Evolutionary conservation across 108 stramenopile genomes (phyloP), one percentile per base, ranked within the genome.

Genomic region (Phaeodactylum tricornutum): DNA sequence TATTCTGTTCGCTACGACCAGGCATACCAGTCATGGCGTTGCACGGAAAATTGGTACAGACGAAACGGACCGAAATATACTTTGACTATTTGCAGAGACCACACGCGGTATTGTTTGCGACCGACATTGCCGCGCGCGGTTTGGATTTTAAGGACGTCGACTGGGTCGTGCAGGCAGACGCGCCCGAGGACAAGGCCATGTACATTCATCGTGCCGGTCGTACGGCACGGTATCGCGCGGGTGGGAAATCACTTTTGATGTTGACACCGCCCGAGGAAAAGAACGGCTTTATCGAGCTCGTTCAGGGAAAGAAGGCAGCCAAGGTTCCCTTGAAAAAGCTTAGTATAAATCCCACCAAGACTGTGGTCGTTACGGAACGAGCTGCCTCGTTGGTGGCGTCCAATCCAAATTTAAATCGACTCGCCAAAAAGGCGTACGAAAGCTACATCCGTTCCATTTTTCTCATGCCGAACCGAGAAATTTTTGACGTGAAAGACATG

Each of bases 161-260:
- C 68, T 99, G 98, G 98, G 96, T 99, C 7, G 75, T 97, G 4
- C 96, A 98, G 71, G 82, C 75, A 5, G 98, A 99, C 72, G 94
- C 94, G 21, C 98, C 98, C 4, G 97, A 99, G 62, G 97, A 98
- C 66, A 62, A 76, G 3, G 83, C 77, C 35, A 83, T 80, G 81
- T 85, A 87, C 55, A 79, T 87, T 49, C 90, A 92, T 57, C 75
- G 98, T n/a, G 98, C 92, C 4, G 97, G 98, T 23, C 65, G 97
- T 23, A 98, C 98, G 2, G 98, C 97, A 1, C 64, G 95, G 7
- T 92, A 92, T 60, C 63, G 65, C 20, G 43, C 71, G 3, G 72
- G 88, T 7, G 96, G 98, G 21, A 81, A 92, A 31, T 77, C 92
- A 0, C 54, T 99, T 21, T 43, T 99, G 53, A 46, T 96, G 31